These are phyloP conservation scores for Capronia americana DNA, from an alignment of 2,329 filamentous ascomycete genomes.

Conservation along the genomic window DNA sequence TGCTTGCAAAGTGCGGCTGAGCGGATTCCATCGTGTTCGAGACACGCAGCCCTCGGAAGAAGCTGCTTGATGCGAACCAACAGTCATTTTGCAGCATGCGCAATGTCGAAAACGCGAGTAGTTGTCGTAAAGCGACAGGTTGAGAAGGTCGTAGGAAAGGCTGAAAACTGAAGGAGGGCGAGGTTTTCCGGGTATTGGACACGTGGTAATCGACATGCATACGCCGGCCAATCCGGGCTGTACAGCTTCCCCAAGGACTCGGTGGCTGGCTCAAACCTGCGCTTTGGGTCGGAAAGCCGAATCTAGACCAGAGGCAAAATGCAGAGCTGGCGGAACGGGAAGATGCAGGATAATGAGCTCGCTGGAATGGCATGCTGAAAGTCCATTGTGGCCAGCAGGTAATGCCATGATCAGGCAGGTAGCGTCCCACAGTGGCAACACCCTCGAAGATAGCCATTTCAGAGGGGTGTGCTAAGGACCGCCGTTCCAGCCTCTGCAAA, in stretches of 20 bases:
- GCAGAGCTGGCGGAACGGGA: neutral
- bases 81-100: neutral
- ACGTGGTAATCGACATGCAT: conserved; percentile 6
- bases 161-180: neutral
- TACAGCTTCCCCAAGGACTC: neutral
- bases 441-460: neutral
- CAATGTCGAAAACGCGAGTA: neutral
- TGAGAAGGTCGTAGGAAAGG: neutral
- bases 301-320: conserved; percentile 4
- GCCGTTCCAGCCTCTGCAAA: neutral
- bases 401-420: neutral
- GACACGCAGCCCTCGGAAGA: neutral
- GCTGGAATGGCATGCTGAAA: neutral
- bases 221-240: neutral
- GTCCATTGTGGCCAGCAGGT: neutral
- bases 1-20: neutral
- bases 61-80: neutral
- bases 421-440: neutral
- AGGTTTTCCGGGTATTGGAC: conserved; percentile 9
- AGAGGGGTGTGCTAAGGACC: neutral
- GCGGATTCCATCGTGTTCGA: neutral
- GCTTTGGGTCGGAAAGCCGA: neutral
- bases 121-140: neutral
- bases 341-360: neutral
- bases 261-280: conserved; percentile 18